Evolutionary conservation across 2,329 filamentous ascomycete genomes (phyloP), one percentile per base, ranked within the genome.

Genomic region (Stemphylium vesicarium): DNA sequence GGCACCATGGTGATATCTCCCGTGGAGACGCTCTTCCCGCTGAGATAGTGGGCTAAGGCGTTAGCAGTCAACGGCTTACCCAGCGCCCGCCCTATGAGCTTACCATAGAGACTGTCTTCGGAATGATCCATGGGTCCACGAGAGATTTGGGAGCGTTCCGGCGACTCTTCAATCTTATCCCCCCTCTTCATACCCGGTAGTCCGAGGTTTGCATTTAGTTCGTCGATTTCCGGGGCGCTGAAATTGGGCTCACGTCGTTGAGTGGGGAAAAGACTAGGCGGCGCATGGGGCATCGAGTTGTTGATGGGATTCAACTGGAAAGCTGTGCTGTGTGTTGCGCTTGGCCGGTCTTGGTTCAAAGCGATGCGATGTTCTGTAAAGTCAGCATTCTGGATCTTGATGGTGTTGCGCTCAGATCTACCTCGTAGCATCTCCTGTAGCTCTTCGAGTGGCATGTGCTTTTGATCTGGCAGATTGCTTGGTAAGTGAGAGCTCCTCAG

Each of bases 21-120:
- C 9, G 24, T 35, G 1, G 42, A 12, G 18, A 31, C 24, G 12
- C 44, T 56, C 31, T 50, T 48, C n/a, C 38, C 52, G 2, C 46
- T 37, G 10, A 69, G 40, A 22, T 56, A 57, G 18, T 57, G 52
- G 45, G 60, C 66, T 53, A 69, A 44, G 11, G 38, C 51, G 45
- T 62, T 50, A 35, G 65, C 60, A 11, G 64, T 68, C 35, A 69
- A 58, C 41, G 65, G 53, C 49, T 60, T 64, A 16, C 55, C 53
- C 20, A 65, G 47, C 20, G 66, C 66, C 53, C 45, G 45, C 8
- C 45, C 59, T 13, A 69, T 63, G 20, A 69, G 64, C 58, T 63
- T 62, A 59, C 58, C 57, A 51, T 58, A 55, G 8, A 64, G 50
- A 15, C 26, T 33, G n/a, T 18, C 41, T 32, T 56, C 45, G 9